phyloP scores from a whole-genome alignment of 2,329 filamentous ascomycete genomes.

The Alternaria rosae region DNA sequence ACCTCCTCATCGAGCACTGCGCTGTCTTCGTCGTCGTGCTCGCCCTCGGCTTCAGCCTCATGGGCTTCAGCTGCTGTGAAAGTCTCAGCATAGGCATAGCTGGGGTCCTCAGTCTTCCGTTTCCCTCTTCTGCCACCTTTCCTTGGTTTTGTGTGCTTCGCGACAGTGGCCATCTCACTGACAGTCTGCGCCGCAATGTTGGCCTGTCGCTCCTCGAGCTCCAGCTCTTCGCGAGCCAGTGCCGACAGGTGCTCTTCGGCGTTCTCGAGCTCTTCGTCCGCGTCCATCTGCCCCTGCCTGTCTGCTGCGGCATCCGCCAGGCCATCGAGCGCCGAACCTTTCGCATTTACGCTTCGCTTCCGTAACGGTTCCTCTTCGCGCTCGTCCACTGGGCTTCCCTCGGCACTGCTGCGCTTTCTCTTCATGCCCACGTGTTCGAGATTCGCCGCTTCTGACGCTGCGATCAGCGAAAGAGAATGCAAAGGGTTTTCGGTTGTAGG shows the following conservation, averaged over 20 bases:
- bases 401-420: constrained; percentile 55
- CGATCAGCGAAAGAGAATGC: constrained; percentile 42
- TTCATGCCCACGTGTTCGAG: constrained; percentile 49
- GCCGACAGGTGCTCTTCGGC: constrained; percentile 46
- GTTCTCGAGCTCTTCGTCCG: constrained; percentile 63
- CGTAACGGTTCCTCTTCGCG: constrained; percentile 46
- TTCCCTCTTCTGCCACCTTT: constrained; percentile 55
- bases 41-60: constrained; percentile 59
- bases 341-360: constrained; percentile 45
- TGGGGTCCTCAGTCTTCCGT: constrained; percentile 59
- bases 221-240: constrained; percentile 41
- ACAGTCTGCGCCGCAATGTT: constrained; percentile 44
- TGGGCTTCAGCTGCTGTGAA: constrained; percentile 70
- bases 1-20: constrained; percentile 58
- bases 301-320: constrained; percentile 40
- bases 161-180: constrained; percentile 44
- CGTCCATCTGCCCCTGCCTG: constrained; percentile 37
- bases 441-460: constrained; percentile 42
- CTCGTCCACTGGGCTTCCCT: constrained; percentile 49
- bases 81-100: constrained; percentile 47
- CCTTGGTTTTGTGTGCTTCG: constrained; percentile 46
- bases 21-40: constrained; percentile 54
- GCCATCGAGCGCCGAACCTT: constrained; percentile 34
- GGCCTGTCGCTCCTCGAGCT: constrained; percentile 46
- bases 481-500: constrained; percentile 33